Evolutionary conservation across 2,329 filamentous ascomycete genomes (phyloP).

Genomic region (Microascus cirrosus): DNA sequence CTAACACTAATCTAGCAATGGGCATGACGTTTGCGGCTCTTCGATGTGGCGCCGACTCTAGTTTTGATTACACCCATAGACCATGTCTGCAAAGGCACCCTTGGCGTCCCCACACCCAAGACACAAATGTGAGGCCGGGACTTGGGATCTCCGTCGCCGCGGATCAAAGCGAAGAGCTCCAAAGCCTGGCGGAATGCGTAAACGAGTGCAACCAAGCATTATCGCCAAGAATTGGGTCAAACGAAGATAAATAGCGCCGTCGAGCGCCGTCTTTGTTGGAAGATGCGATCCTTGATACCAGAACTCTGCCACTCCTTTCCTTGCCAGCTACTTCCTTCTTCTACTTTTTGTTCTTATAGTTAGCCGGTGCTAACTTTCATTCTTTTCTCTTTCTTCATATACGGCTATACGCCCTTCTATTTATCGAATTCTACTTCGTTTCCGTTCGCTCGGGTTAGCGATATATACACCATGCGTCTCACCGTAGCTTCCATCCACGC

Average conservation of each 20-base stretch:
- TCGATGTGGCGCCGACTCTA: neutral
- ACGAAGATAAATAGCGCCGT: too few relatives aligned
- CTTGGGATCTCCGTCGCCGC: neutral
- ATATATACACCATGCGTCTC: slow-evolving; percentile 1
- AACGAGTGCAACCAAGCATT: neutral
- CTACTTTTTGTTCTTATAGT: neutral
- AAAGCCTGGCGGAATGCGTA: neutral
- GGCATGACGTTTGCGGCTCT: neutral
- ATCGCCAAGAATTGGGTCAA: too few relatives aligned
- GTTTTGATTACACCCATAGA: neutral
- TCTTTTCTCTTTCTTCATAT: neutral
- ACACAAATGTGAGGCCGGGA: neutral
- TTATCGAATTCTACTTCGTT: neutral
- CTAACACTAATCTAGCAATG: neutral
- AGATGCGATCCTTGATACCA: neutral
- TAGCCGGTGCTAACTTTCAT: neutral
- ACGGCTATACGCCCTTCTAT: neutral
- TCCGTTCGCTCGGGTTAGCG: neutral
- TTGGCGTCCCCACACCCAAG: neutral
- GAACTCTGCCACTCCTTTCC: neutral
- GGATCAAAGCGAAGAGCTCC: neutral
- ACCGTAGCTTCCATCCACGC: neutral
- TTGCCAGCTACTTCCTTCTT: neutral
- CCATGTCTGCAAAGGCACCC: neutral
- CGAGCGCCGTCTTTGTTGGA: neutral